Conservation (phyloP, 768 basidiomycete genomes). For the Pholiota microspora region DNA sequence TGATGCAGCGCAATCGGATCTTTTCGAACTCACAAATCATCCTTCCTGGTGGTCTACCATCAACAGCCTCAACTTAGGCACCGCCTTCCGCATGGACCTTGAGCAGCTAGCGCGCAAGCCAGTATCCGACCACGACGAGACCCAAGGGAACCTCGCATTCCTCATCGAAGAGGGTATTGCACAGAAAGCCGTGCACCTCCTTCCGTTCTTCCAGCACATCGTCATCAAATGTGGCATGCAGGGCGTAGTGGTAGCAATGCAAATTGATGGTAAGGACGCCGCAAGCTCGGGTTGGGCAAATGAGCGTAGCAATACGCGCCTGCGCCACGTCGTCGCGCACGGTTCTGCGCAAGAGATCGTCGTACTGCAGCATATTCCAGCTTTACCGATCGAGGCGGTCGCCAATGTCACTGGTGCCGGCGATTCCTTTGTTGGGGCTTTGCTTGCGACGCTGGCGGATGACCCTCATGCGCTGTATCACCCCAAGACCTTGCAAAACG, state of each 20-base stretch:
- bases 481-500: constrained; percentile 38
- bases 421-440: constrained; percentile 83
- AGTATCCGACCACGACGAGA: constrained; percentile 37
- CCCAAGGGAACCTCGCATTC: constrained; percentile 50
- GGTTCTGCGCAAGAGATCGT: constrained; percentile 47
- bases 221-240: constrained; percentile 81
- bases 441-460: constrained; percentile 65
- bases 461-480: constrained; percentile 43
- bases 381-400: constrained; percentile 39
- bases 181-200: constrained; percentile 77
- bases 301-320: constrained; percentile 42
- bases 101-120: constrained; percentile 52
- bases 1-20: constrained; percentile 42
- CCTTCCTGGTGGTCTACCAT: constrained; percentile 64
- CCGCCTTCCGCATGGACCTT: constrained; percentile 65
- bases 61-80: constrained; percentile 63
- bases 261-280: constrained; percentile 39
- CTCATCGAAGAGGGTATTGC: constrained; percentile 68
- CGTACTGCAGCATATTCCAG: constrained; percentile 73
- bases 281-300: constrained; percentile 47
- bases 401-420: constrained; percentile 91
- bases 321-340: constrained; percentile 51
- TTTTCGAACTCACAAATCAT: constrained; percentile 49
- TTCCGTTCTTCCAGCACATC: constrained; percentile 83
- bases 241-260: constrained; percentile 67